A percentile compares a stretch with the other conserved stretches of the same genome.
Evolutionary conservation across 768 basidiomycete species (phyloP).

Genomic region (Ramaria rubella): DNA sequence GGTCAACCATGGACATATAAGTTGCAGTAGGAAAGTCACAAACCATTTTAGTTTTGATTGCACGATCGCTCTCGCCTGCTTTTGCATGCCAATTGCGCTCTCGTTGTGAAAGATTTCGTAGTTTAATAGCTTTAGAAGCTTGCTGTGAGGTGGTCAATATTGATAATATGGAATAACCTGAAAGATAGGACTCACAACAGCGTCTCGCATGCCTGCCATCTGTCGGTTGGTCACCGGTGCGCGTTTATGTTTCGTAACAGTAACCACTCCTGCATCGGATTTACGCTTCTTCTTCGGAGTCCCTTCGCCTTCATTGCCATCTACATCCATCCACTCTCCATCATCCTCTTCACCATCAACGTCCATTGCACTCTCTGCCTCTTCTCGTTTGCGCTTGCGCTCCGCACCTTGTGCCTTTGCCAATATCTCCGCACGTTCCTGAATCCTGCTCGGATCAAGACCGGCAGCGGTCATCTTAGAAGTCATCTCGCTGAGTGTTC

Average conservation of each 20-base stretch:
- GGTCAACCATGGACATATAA: neutral
- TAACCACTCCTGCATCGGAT: constrained; percentile 48
- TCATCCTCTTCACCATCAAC: constrained; percentile 42
- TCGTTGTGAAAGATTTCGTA: constrained; percentile 84
- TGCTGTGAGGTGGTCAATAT: constrained; percentile 43
- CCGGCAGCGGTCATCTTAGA: constrained; percentile 81
- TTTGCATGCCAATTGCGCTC: constrained; percentile 82
- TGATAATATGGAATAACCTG: neutral
- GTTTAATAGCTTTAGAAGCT: constrained; percentile 68
- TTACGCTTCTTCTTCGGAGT: constrained; percentile 56
- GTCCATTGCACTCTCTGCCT: constrained; percentile 49
- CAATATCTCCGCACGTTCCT: constrained; percentile 80
- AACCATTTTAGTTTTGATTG: constrained; percentile 79
- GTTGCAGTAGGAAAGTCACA: constrained; percentile 19
- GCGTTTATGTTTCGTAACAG: constrained; percentile 42
- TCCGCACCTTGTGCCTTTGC: constrained; percentile 63
- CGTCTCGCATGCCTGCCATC: constrained; percentile 72
- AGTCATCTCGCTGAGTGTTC: constrained; percentile 68
- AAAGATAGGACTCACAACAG: constrained; percentile 42
- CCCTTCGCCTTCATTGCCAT: constrained; percentile 37
- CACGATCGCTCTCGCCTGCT: constrained; percentile 85
- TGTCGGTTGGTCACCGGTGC: constrained; percentile 67
- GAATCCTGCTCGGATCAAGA: constrained; percentile 78
- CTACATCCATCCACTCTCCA: constrained; percentile 39
- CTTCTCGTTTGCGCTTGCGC: constrained; percentile 60